Conservation (phyloP, 2,329 filamentous ascomycete species). For the Colletotrichum falcatum region DNA sequence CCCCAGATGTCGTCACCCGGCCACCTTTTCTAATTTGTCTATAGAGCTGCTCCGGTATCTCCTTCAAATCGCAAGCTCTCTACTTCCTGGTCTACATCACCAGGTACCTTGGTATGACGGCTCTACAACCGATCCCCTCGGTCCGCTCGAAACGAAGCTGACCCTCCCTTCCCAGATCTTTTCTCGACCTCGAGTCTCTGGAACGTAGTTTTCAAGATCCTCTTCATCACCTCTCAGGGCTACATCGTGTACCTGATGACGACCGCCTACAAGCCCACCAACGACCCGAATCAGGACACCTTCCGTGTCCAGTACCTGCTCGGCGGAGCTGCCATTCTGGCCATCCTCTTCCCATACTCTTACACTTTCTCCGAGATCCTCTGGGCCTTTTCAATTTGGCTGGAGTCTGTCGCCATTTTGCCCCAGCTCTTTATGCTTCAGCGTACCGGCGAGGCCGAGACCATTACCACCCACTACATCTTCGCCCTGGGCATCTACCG, state of each 20-base stretch:
- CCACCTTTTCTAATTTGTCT: conserved; percentile 33
- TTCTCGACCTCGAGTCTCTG: conserved; percentile 88
- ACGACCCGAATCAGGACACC: conserved; percentile 96
- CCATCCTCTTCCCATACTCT: conserved; percentile 84
- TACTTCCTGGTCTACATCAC: conserved; percentile 96
- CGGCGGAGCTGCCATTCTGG: conserved; percentile 81
- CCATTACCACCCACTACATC: conserved; percentile 98
- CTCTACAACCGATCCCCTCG: not conserved
- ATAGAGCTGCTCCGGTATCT: conserved; percentile 97
- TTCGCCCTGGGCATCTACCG: conserved; percentile 93
- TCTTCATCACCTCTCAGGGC: conserved; percentile 89
- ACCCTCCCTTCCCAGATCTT: conserved; percentile 70
- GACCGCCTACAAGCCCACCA: conserved; percentile 95
- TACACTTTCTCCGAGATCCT: conserved; percentile 88
- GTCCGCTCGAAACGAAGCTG: conserved; percentile 6
- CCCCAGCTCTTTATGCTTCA: conserved; percentile 99
- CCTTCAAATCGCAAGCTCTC: conserved; percentile 97
- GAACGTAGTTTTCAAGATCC: conserved; percentile 95
- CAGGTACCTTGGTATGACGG: conserved; percentile 82
- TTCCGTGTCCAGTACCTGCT: conserved; percentile 97
- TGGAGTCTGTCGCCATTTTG: conserved; percentile 95
- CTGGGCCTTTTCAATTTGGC: conserved; percentile 98
- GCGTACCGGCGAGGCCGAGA: conserved; percentile 96
- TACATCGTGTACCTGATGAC: conserved; percentile 99
- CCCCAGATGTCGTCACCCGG: conserved; percentile 12